Evolutionary conservation across 257 asterid species (phyloP).

Genomic region (Pogostemon cablin): DNA sequence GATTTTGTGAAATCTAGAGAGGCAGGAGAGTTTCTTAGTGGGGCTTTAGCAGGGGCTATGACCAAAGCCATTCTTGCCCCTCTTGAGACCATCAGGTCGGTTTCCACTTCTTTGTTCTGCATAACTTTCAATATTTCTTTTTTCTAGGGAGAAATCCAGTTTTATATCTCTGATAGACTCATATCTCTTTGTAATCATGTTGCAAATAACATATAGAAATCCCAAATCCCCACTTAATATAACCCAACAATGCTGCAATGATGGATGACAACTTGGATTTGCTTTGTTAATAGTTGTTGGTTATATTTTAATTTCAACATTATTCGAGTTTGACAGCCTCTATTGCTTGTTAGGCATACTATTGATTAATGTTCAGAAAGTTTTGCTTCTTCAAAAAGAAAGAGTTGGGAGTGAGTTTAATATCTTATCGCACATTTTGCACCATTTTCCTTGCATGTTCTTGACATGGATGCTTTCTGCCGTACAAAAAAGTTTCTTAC

Average conservation of each 20-base stretch:
- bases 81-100: constrained; percentile 92
- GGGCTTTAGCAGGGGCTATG: constrained; percentile 97
- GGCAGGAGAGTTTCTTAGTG: constrained; percentile 88
- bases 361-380: background rate
- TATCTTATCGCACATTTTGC: background rate
- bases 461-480: background rate
- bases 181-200: background rate
- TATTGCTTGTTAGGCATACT: background rate
- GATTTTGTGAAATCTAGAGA: constrained; percentile 65
- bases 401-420: background rate
- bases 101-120: constrained; percentile 10
- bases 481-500: background rate
- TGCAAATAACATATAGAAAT: constrained; percentile 7
- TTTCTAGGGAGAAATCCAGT: background rate
- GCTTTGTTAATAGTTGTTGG: background rate
- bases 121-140: background rate
- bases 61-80: constrained; percentile 98
- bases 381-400: background rate
- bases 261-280: background rate
- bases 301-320: constrained; percentile 1
- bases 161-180: background rate
- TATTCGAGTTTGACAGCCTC: background rate
- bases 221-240: constrained; percentile 5
- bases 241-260: constrained; percentile 8
- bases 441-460: background rate